Base-by-base conservation (phyloP, 495 filamentous ascomycete species). In the Penicillium tannophilum region DNA sequence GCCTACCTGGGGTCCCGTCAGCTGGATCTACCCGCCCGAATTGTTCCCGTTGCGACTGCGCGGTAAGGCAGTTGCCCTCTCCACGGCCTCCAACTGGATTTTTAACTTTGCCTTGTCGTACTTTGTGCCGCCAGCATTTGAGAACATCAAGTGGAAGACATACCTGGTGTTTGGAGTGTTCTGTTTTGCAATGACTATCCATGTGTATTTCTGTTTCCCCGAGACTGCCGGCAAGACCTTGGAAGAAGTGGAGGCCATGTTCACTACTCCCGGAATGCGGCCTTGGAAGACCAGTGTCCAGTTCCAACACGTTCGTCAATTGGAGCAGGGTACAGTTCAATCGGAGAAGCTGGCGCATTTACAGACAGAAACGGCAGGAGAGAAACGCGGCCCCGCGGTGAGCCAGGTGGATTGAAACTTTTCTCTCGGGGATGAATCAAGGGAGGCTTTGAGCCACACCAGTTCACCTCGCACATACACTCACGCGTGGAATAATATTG, bases 171-270 rank as follows among this genome's bases (percentile, higher is more conserved):
- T 93, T 61, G 90, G 87, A 36, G 84, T 87, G 9, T 93, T 93
- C 70, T 89, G 85, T 69, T 84, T 84, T 51, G 74, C 77, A 55
- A 90, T 90, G 85, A 82, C 83, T 49, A 65, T 90, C 19, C 90
- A 93, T 65, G 82, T 86, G n/a, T 90, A 84, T 76, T 90, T 93
- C 74, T 73, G 89, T 62, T 91, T 93, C 79, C 90, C 90, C 1
- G 90, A 94, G 72, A 93, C 90, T 0, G 80, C 83, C n/a, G 89
- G 89, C 52, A 91, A 91, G 79, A 87, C 89, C 12, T 80, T 93
- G 3, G 90, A 92, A 60, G 89, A 93, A 63, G 79, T 90, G 17
- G 87, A 88, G 47, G 76, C 71, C 39, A 86, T 91, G 63, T 93
- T 93, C 68, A 86, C 86, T 47, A 78, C 83, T 51, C 81, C 80